phyloP scores from a whole-genome alignment of 2,329 filamentous ascomycete species.

The Penicillium griseofulvum region DNA sequence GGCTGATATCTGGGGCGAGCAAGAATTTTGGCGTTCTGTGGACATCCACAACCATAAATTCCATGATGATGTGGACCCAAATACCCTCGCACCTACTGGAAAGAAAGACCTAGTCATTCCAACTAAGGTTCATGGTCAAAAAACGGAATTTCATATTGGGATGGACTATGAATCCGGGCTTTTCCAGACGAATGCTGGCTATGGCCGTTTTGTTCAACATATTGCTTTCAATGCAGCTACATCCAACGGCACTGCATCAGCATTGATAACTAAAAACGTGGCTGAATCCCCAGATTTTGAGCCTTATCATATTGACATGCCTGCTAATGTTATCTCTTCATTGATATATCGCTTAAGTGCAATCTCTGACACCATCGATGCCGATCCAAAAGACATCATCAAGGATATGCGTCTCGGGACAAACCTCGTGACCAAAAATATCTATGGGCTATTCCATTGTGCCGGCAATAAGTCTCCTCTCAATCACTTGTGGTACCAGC shows the following conservation, averaged over 20 bases:
- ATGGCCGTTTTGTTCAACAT: background rate
- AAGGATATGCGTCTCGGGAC: conserved; percentile 9
- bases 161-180: too few relatives aligned
- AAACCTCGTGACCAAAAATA: conserved; percentile 11
- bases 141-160: too few relatives aligned
- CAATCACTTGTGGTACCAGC: conserved; percentile 11
- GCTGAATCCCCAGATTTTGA: conserved; percentile 6
- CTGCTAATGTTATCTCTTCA: conserved; percentile 5
- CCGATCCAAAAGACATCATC: conserved; percentile 1
- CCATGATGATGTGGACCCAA: too few relatives aligned
- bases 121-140: too few relatives aligned
- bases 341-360: background rate
- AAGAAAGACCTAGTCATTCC: too few relatives aligned
- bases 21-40: too few relatives aligned
- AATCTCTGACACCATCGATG: conserved; percentile 3
- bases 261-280: background rate
- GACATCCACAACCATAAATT: too few relatives aligned
- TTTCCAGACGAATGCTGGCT: too few relatives aligned
- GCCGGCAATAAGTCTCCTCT: conserved; percentile 12
- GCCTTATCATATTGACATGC: conserved; percentile 9
- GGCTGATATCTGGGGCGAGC: too few relatives aligned
- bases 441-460: conserved; percentile 14
- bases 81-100: too few relatives aligned
- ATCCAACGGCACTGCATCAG: background rate
- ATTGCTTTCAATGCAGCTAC: conserved; percentile 5